A percentile compares a stretch with the other conserved stretches of the same genome.
These are phyloP conservation scores for Betula pendula DNA, from an alignment of 306 rosid genomes.

Conservation along the genomic window DNA sequence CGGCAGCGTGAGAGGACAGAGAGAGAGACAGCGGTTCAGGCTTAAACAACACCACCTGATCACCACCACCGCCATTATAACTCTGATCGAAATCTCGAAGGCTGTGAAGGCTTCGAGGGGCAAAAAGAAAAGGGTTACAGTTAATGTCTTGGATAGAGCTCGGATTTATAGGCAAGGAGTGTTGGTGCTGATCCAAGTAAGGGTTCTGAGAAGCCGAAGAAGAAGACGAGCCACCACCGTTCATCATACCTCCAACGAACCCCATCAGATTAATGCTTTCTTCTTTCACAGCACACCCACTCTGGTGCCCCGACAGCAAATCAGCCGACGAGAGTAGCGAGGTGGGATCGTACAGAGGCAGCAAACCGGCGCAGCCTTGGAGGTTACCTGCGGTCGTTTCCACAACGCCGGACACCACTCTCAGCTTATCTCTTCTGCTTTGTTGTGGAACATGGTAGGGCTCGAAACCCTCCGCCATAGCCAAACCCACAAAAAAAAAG, in stretches of 20 bases:
- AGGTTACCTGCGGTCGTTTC: constrained; percentile 27
- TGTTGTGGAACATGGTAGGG: constrained; percentile 82
- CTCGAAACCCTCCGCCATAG: constrained; percentile 76
- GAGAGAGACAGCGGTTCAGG: constrained; percentile 80
- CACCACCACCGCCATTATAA: constrained; percentile 16
- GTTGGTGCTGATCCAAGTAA: constrained; percentile 55
- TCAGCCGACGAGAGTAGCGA: constrained; percentile 51
- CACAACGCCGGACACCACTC: constrained; percentile 46
- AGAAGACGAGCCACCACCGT: constrained; percentile 32
- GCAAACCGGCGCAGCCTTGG: constrained; percentile 30
- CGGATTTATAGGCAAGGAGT: constrained; percentile 39
- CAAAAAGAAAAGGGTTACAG: constrained; percentile 43
- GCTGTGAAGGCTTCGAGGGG: constrained; percentile 30
- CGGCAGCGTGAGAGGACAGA: constrained; percentile 51
- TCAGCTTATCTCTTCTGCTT: constrained; percentile 77
- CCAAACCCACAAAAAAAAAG: not conserved
- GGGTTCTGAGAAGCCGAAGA: constrained; percentile 41
- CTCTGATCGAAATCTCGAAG: constrained; percentile 41
- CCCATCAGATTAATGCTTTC: constrained; percentile 53
- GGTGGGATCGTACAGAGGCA: constrained; percentile 48
- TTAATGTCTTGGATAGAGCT: constrained; percentile 40
- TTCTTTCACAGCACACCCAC: no score
- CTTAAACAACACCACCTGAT: constrained; percentile 43
- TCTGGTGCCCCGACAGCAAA: no score
- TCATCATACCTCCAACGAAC: constrained; percentile 32